Evolutionary conservation across 805 yeast species (phyloP), one percentile per base, ranked within the genome.

Genomic region (Yarrowia sp.): DNA sequence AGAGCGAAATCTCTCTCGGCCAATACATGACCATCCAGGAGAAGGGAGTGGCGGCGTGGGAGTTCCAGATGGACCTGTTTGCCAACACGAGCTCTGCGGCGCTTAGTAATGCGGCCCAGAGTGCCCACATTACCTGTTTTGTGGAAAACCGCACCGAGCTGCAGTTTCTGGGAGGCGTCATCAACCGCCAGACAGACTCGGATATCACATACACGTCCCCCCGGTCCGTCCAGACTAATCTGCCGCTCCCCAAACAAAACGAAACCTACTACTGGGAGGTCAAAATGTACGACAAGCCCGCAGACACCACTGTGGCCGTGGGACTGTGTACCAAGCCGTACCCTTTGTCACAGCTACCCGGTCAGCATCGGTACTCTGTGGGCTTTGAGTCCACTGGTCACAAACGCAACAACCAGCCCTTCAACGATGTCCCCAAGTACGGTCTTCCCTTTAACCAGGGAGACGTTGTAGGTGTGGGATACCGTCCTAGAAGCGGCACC

Each of bases 401-500:
- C 66, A 81, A 96, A 65, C 81, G 98, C 63, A 82, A 84, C 67
- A 91, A 90, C 73, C 90, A 89, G 73, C 91, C 97, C 6, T 61
- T 61, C 40, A 90, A 90, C 70, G 71, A 64, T 33, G 73, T 75
- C 67, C 79, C 79, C 5, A 70, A 74, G 65, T 71, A 77, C 69
- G 76, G 90, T 73, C 67, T 82, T 72, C 67, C 82, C 69, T 70
- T 86, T 71, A 81, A 84, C 36, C 85, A 88, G 68, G 98, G 98
- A 32, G 99, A 95, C 74, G 96, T 95, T 33, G 81, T 95, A 14
- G 99, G 99, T 1, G 84, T 93, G 30, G 99, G 99, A 0, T 89
- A 90, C 72, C 82, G 93, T 66, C 85, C 90, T 2, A 80, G 91
- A 49, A 80, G 90, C 17, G 96, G 98, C 1, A 86, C 96, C 0